Conservation (phyloP, 139 green algal species). For the Chlamydomonas applanata region DNA sequence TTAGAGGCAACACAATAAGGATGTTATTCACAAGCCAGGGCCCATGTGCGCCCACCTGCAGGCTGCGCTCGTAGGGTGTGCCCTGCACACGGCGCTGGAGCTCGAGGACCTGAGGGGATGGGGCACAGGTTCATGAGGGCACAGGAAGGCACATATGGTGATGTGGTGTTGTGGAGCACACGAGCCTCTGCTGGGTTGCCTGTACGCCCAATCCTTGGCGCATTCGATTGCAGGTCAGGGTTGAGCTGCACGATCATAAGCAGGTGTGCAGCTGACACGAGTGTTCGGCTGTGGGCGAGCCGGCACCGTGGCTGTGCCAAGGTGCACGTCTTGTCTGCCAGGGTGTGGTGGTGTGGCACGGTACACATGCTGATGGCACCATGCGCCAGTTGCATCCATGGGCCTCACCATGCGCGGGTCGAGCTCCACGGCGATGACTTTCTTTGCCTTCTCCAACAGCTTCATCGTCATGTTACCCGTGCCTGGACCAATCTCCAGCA, state of each 20-base stretch:
- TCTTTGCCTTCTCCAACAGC: constrained; percentile 94
- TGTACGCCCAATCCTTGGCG: no score
- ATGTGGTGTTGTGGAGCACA: not conserved
- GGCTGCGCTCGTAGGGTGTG: constrained; percentile 71
- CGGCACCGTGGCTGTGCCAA: no score
- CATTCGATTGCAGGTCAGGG: no score
- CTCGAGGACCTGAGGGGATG: constrained; percentile 80
- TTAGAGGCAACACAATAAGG: not conserved
- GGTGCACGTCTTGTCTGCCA: no score
- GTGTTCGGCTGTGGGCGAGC: no score
- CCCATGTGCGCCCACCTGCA: constrained; percentile 54
- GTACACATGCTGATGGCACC: no score
- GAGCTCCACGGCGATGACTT: constrained; percentile 94
- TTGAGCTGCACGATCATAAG: no score
- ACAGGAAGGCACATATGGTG: not conserved
- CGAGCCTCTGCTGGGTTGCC: no score
- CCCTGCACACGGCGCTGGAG: constrained; percentile 90
- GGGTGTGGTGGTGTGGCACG: no score
- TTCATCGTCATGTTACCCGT: constrained; percentile 97
- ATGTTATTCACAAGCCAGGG: not conserved
- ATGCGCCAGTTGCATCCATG: no score
- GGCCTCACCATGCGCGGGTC: constrained; percentile 92
- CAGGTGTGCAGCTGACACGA: not conserved
- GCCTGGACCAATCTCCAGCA: constrained; percentile 97
- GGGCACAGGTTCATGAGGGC: not conserved